These are phyloP conservation scores for Abelmoschus esculentus DNA, from an alignment of 345 rosid species.

Conservation along the genomic window DNA sequence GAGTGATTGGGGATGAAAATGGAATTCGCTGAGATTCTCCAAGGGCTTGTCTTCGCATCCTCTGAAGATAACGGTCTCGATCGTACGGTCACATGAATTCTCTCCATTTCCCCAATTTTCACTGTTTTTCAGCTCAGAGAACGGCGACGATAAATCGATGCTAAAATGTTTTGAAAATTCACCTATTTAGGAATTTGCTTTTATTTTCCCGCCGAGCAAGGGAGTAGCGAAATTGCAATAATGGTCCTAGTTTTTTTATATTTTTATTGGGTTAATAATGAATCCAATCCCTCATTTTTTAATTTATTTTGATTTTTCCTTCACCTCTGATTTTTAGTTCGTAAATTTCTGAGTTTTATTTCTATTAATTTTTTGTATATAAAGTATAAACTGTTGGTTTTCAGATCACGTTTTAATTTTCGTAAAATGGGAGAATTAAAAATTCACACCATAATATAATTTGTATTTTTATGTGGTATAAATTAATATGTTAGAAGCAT, in stretches of 20 bases:
- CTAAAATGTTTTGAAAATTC: not conserved
- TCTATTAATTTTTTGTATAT: too few relatives aligned
- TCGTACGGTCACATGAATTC: constrained; percentile 76
- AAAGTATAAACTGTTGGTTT: too few relatives aligned
- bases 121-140: not conserved
- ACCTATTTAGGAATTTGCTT: not conserved
- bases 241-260: not conserved
- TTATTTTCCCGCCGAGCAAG: not conserved
- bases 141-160: not conserved
- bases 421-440: too few relatives aligned
- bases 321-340: not conserved
- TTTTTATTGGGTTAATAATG: not conserved
- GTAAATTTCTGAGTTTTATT: too few relatives aligned
- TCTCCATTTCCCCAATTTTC: constrained; percentile 45
- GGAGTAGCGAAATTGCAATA: not conserved
- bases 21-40: constrained; percentile 67
- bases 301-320: not conserved
- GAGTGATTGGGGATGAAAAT: constrained; percentile 51
- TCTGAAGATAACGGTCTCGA: constrained; percentile 72
- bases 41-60: constrained; percentile 71
- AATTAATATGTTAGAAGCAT: too few relatives aligned
- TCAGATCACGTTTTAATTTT: too few relatives aligned
- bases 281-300: too few relatives aligned
- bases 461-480: too few relatives aligned
- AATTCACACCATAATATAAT: too few relatives aligned